phyloP scores from a whole-genome alignment of 2,329 filamentous ascomycete genomes.

The Emericellopsis cladophorae region DNA sequence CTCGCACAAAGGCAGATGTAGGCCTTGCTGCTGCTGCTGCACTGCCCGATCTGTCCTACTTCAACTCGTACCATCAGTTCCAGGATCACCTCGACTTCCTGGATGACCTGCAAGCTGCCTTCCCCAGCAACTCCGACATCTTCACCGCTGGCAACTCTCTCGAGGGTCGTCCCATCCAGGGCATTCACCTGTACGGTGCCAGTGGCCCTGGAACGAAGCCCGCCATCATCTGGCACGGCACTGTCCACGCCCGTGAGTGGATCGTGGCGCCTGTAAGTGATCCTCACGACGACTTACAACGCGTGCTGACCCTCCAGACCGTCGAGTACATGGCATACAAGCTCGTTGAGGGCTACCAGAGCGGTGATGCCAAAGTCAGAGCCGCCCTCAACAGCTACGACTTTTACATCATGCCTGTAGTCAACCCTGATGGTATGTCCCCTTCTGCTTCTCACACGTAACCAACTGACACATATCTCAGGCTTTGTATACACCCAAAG shows the following conservation, averaged over 20 bases:
- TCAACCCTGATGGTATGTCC: constrained; percentile 43
- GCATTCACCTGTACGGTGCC: constrained; percentile 42
- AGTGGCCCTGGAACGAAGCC: constrained; percentile 30
- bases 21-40: constrained; percentile 1
- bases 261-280: constrained; percentile 25
- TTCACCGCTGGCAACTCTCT: constrained; percentile 33
- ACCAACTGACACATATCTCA: constrained; percentile 7
- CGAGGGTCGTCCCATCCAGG: constrained; percentile 44
- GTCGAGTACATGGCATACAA: constrained; percentile 39
- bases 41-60: constrained; percentile 12
- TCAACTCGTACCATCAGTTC: constrained; percentile 39
- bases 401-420: constrained; percentile 51
- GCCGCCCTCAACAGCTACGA: constrained; percentile 48
- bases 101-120: constrained; percentile 25
- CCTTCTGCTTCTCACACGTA: neutral
- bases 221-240: constrained; percentile 42
- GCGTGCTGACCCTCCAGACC: constrained; percentile 10
- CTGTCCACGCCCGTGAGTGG: constrained; percentile 49
- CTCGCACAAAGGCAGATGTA: neutral
- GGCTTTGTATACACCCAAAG: constrained; percentile 48
- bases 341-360: constrained; percentile 31
- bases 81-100: constrained; percentile 36
- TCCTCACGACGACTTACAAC: too few species aligned
- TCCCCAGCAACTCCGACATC: constrained; percentile 32
- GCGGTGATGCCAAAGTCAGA: constrained; percentile 20